Conservation (phyloP, 2,329 filamentous ascomycete species). For the Ascocoryne sarcoides region DNA sequence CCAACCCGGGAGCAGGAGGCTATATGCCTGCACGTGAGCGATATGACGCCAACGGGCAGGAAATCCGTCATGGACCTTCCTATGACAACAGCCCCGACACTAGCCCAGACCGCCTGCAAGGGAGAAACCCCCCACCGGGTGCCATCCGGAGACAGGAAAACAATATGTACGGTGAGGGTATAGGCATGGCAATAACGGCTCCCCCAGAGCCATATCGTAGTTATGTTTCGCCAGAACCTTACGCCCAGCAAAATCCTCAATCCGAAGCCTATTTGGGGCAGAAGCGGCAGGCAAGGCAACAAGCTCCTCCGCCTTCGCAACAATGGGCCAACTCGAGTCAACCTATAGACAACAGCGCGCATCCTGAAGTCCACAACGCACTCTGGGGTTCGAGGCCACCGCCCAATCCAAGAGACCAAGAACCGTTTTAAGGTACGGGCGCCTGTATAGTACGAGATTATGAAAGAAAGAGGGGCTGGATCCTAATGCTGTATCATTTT, state of each 20-base stretch:
- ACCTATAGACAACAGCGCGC: conserved; percentile 1
- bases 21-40: conserved; percentile 25
- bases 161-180: conserved; percentile 4
- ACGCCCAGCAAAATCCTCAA: conserved; percentile 5
- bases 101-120: conserved; percentile 13
- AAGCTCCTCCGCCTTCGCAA: conserved; percentile 10
- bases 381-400: conserved; percentile 10
- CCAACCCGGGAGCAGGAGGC: conserved; percentile 19
- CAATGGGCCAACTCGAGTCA: conserved; percentile 13
- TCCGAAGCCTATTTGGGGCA: conserved; percentile 17
- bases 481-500: no score
- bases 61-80: conserved; percentile 14
- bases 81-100: conserved; percentile 5
- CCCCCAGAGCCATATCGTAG: conserved; percentile 18
- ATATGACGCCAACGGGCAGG: conserved; percentile 23
- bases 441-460: neutral
- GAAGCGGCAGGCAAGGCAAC: conserved; percentile 11
- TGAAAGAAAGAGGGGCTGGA: conserved; percentile 1
- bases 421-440: neutral
- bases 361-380: conserved; percentile 13
- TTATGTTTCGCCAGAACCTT: conserved; percentile 10
- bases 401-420: neutral
- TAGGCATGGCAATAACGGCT: conserved; percentile 18
- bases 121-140: conserved; percentile 11
- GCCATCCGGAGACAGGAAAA: conserved; percentile 6